Conservation (phyloP, 2,329 filamentous ascomycete genomes). For the Fusarium musae region DNA sequence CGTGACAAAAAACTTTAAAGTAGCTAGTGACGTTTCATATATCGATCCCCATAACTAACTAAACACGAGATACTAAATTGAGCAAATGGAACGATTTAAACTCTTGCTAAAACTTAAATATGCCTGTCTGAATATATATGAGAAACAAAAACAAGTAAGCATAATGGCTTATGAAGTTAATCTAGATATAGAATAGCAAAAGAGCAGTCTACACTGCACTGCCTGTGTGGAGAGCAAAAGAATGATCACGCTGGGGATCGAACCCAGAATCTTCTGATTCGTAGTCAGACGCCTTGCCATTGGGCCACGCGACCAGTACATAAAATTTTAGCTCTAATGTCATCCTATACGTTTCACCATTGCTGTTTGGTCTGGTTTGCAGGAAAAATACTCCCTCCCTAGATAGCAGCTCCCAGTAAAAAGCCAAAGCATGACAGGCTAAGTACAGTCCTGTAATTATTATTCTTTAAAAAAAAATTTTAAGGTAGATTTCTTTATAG, state of each 20-base stretch:
- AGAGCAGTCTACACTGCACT: rapidly evolving
- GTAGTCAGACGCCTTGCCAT: slow-evolving; percentile 50
- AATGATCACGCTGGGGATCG: slow-evolving; percentile 43
- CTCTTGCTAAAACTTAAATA: background rate
- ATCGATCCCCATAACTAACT: too few relatives aligned
- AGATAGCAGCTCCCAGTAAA: too few relatives aligned
- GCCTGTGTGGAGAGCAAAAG: background rate
- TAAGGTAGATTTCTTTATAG: too few relatives aligned
- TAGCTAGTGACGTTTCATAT: background rate
- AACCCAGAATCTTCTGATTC: slow-evolving; percentile 50
- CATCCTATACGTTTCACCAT: rapidly evolving
- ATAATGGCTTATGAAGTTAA: too few relatives aligned
- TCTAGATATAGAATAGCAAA: background rate
- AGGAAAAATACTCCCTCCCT: too few relatives aligned
- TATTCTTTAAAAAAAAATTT: too few relatives aligned
- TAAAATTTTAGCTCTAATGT: rapidly evolving
- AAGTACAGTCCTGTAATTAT: too few relatives aligned
- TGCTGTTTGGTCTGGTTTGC: too few relatives aligned
- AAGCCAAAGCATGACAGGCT: too few relatives aligned
- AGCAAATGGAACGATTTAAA: background rate
- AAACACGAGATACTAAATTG: background rate
- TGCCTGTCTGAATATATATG: rapidly evolving
- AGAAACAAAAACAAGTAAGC: too few relatives aligned
- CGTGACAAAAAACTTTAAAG: background rate
- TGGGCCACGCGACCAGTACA: slow-evolving; percentile 42